Conservation (phyloP, 306 rosid genomes). For the Cicer chorassanicum region DNA sequence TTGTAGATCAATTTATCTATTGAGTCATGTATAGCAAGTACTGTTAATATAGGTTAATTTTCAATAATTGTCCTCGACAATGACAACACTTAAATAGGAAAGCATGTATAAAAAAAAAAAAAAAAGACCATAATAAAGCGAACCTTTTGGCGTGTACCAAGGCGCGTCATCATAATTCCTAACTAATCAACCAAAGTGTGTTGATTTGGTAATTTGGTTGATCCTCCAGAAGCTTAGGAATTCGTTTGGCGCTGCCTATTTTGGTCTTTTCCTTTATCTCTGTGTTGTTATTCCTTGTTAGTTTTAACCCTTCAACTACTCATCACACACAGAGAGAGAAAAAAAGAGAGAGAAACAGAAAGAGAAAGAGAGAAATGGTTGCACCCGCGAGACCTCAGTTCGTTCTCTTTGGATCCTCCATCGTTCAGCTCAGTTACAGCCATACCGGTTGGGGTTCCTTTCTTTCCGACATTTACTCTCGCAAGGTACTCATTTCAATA, state of each 20-base stretch:
- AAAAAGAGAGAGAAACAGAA: neutral
- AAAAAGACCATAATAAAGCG: no score
- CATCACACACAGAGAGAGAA: neutral
- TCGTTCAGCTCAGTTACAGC: slow-evolving; percentile 80
- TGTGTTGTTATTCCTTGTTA: neutral
- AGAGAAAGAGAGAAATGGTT: slow-evolving; percentile 55
- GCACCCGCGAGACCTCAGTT: slow-evolving; percentile 79
- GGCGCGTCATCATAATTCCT: no score
- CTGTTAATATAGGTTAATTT: no score
- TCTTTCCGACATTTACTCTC: slow-evolving; percentile 85
- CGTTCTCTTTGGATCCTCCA: slow-evolving; percentile 93
- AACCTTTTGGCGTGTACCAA: no score
- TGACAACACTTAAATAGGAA: no score
- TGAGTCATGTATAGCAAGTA: no score
- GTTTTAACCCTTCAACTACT: neutral
- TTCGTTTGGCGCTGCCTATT: neutral
- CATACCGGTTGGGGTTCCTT: slow-evolving; percentile 89
- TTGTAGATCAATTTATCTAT: no score
- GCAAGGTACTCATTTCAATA: slow-evolving; percentile 56
- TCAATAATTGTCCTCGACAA: no score
- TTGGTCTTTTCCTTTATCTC: neutral
- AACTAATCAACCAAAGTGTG: no score
- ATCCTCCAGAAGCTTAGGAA: slow-evolving; percentile 29
- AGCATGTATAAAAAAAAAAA: no score
- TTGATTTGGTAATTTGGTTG: neutral